A percentile compares a stretch with the other conserved stretches of the same genome.
These are phyloP conservation scores for Brassica incana DNA, from an alignment of 345 rosid species.

Conservation along the genomic window DNA sequence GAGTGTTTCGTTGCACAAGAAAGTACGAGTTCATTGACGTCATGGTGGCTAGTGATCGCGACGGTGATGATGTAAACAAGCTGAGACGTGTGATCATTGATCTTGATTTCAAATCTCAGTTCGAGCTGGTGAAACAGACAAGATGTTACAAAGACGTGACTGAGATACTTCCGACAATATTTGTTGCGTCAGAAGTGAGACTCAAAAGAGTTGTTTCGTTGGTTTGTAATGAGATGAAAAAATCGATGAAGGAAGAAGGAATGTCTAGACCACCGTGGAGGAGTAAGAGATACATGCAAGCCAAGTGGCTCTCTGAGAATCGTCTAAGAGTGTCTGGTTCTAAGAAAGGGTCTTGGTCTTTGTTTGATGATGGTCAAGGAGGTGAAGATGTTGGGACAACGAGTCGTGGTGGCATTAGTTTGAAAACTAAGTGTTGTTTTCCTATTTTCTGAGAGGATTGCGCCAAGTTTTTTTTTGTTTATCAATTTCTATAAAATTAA, in stretches of 20 bases:
- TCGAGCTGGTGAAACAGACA: constrained; percentile 52
- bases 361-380: constrained; percentile 16
- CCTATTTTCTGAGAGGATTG: constrained; percentile 42
- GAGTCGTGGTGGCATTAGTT: neutral
- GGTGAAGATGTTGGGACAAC: neutral
- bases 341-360: constrained; percentile 25
- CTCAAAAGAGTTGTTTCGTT: constrained; percentile 43
- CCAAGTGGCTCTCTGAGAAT: constrained; percentile 58
- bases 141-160: constrained; percentile 41
- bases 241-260: constrained; percentile 47
- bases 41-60: constrained; percentile 13
- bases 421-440: constrained; percentile 37
- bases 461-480: neutral
- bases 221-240: constrained; percentile 49
- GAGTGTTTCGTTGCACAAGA: constrained; percentile 39
- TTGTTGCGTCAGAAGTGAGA: constrained; percentile 50
- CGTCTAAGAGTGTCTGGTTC: constrained; percentile 40
- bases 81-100: constrained; percentile 52
- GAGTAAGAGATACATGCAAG: constrained; percentile 48
- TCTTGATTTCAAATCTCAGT: constrained; percentile 55
- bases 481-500: neutral
- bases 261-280: constrained; percentile 61
- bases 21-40: constrained; percentile 54
- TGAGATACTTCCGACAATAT: constrained; percentile 40
- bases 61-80: constrained; percentile 19